phyloP scores from a whole-genome alignment of 2,329 filamentous ascomycete genomes.

The Penicillium brevicompactum region DNA sequence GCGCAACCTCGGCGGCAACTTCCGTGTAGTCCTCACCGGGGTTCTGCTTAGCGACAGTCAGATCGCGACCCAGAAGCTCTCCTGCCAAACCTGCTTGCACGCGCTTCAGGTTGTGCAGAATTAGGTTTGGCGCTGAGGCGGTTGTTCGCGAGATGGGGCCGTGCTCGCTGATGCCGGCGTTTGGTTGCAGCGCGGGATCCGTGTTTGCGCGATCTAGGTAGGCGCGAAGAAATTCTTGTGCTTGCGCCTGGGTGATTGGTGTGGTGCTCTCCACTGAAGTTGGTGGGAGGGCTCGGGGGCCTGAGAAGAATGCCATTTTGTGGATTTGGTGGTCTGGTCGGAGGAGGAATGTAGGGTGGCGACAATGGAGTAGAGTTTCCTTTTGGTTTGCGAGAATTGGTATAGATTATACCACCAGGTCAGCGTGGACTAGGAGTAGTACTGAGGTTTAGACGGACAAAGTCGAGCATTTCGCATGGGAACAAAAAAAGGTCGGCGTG shows the following conservation, averaged over 20 bases:
- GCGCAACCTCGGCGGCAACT: conserved; percentile 35
- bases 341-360: background rate
- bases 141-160: conserved; percentile 46
- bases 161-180: conserved; percentile 46
- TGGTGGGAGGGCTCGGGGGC: conserved; percentile 40
- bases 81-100: conserved; percentile 47
- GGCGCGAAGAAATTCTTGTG: conserved; percentile 45
- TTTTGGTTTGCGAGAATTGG: background rate
- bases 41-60: conserved; percentile 39
- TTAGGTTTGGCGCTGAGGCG: conserved; percentile 43
- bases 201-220: conserved; percentile 46
- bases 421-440: background rate
- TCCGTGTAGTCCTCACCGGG: conserved; percentile 42
- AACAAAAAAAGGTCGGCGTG: conserved; percentile 23
- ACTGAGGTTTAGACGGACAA: conserved; percentile 2
- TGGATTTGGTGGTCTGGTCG: conserved; percentile 7
- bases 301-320: conserved; percentile 40
- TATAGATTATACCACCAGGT: background rate
- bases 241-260: conserved; percentile 40
- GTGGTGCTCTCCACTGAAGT: conserved; percentile 40
- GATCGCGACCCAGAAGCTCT: conserved; percentile 45
- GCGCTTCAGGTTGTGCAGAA: conserved; percentile 48
- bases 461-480: conserved; percentile 14
- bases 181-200: conserved; percentile 47
- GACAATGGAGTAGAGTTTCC: background rate